Evolutionary conservation across 2,329 filamentous ascomycete genomes (phyloP).

Genomic region (Fusarium sterilihyphosum): DNA sequence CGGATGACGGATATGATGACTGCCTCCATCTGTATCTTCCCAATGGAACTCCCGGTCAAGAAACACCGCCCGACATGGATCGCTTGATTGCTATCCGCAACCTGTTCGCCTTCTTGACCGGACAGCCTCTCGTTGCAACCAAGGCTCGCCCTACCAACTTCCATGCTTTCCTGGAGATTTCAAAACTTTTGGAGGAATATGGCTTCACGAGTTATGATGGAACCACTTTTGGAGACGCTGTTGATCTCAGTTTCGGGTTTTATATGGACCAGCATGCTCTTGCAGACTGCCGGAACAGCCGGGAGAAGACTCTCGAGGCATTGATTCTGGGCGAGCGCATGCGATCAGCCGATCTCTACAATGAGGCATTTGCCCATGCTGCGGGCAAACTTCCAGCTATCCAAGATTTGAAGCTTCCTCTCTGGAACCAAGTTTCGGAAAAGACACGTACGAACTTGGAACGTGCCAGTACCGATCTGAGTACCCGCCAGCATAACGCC

Average conservation of each 20-base stretch:
- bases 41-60: slow-evolving; percentile 48
- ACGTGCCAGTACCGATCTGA: slow-evolving; percentile 81
- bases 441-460: slow-evolving; percentile 83
- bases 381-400: slow-evolving; percentile 86
- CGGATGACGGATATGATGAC: slow-evolving; percentile 52
- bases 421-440: slow-evolving; percentile 75
- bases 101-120: slow-evolving; percentile 72
- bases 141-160: slow-evolving; percentile 62
- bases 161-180: slow-evolving; percentile 63
- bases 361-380: slow-evolving; percentile 90
- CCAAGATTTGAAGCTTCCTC: slow-evolving; percentile 70
- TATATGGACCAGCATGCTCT: slow-evolving; percentile 82
- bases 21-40: slow-evolving; percentile 64
- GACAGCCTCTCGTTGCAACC: slow-evolving; percentile 71
- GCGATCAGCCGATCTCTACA: slow-evolving; percentile 83
- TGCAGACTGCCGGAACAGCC: slow-evolving; percentile 81
- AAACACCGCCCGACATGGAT: slow-evolving; percentile 57
- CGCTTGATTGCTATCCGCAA: slow-evolving; percentile 69
- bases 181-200: slow-evolving; percentile 64
- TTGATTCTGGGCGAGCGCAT: slow-evolving; percentile 90
- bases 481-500: slow-evolving; percentile 75
- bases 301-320: slow-evolving; percentile 89
- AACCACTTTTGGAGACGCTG: slow-evolving; percentile 67
- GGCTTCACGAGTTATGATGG: slow-evolving; percentile 67
- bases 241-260: slow-evolving; percentile 73